Base-by-base conservation (phyloP, 495 filamentous ascomycete genomes). In the Penicillium longicatenatum region DNA sequence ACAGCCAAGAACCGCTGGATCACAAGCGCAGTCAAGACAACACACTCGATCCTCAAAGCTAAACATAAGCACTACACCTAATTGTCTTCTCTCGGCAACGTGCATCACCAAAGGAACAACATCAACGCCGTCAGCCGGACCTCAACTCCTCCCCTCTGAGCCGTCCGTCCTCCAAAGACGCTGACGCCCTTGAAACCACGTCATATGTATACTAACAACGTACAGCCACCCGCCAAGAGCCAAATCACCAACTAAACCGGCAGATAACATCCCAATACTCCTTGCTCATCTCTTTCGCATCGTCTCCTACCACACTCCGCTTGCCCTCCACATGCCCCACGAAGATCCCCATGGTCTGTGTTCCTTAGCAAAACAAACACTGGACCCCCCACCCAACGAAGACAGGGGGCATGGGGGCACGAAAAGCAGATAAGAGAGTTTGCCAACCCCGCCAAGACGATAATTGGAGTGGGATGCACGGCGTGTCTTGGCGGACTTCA, bases 401-500 rank as follows among this genome's bases (percentile, higher is more conserved):
- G 31, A 35, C 10, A 35, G 31, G 31, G 12, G 31, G 31, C 4
- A 35, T 4, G 3, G 7, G 7, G 26, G 26, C 26, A 26, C 26
- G 26, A 26, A 26, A 26, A 26, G 37, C 37, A 39, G 37, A 39
- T 17, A 39, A 29, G 21, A 48, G 26, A 16, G 47, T 55, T 12
- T 50, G 58, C 26, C 57, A 48, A 55, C 9, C 17, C 37, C 30
- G 66, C 66, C 66, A 69, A 72, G 68, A 65, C 60, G 52, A 70
- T 72, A 66, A 69, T 67, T 46, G 49, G 58, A 54, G 57, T 59
- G 63, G 66, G 62, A 74, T 72, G 71, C 69, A 72, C 63, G 66
- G 68, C 57, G 58, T 37, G 52, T 63, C 68, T 74, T 72, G 71
- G 71, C 71, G 60, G 21, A 50, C 47, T 58, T 55, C 55, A 63